Evolutionary conservation across 2,329 filamentous ascomycete genomes (phyloP), one percentile per base, ranked within the genome.

Genomic region (Aspergillus transmontanensis): DNA sequence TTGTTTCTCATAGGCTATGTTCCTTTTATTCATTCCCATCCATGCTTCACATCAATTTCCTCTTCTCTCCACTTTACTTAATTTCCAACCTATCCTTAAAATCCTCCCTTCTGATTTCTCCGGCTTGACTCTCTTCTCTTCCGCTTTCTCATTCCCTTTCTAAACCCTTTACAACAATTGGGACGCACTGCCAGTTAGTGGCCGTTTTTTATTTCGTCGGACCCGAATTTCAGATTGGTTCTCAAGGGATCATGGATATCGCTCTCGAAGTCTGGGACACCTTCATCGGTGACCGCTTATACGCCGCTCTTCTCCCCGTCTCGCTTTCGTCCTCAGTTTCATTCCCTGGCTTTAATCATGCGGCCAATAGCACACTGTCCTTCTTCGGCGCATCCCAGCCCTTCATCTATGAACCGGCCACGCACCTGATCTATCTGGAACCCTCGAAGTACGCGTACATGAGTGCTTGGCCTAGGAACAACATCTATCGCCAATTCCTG

Each of bases 251-350:
- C 78, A 97, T 98, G 94, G 94, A 98, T 84, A 88, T 97, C 80
- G 88, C 95, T 53, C 90, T 97, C 69, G 94, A 97, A 80, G 72
- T 94, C 64, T 86, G 87, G 79, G 94, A 98, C 80, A 92, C 89
- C 71, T 92, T 90, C 73, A 73, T 94, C 67, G 90, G 90, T 78
- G 94, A 98, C 81, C 87, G 89, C 69, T 71, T 91, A 63, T 97
- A 96, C 76, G 89, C 93, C 57, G 83, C 81, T 41, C 70, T 90
- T 6, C 82, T 91, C n/a, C 93, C 94, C 9, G 81, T 82, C 53
- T 82, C 80, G 34, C 79, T 83, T 14, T 81, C 83, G 32, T 84
- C 83, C 21, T 85, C 85, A 73, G 83, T 86, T 74, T 81, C 82
- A 66, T 75, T 85, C 57, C 78, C 83, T 76, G 70, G 79, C 78